These are phyloP conservation scores for Fistulina hepatica DNA, from an alignment of 1,284 basidiomycete genomes.

Conservation along the genomic window DNA sequence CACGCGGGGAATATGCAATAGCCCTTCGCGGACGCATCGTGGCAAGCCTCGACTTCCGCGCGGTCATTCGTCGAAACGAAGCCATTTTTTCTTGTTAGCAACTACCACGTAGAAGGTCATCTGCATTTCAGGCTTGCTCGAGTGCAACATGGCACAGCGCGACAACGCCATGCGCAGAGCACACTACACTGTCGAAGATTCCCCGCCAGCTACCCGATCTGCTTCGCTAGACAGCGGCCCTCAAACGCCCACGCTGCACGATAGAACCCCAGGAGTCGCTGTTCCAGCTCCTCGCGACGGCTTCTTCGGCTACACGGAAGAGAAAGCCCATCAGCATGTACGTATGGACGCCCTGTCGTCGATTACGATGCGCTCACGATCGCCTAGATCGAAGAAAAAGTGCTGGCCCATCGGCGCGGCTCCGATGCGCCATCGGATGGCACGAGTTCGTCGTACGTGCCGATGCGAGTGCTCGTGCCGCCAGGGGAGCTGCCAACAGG, in stretches of 20 bases:
- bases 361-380: slow-evolving; percentile 4
- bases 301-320: slow-evolving; percentile 67
- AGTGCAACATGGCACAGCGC: too few species aligned
- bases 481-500: slow-evolving; percentile 16
- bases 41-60: too few species aligned
- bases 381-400: slow-evolving; percentile 60
- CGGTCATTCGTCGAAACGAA: too few species aligned
- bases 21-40: too few species aligned
- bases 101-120: too few species aligned
- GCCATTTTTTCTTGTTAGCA: too few species aligned
- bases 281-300: slow-evolving; percentile 55
- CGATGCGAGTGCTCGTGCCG: slow-evolving; percentile 22
- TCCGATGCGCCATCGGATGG: slow-evolving; percentile 37
- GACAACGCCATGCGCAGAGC: slow-evolving; percentile 6
- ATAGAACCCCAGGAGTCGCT: slow-evolving; percentile 22
- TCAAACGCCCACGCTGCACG: not conserved
- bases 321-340: slow-evolving; percentile 63
- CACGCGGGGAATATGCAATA: too few species aligned
- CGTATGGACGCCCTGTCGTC: slow-evolving; percentile 18
- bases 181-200: not conserved
- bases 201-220: not conserved
- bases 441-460: slow-evolving; percentile 22
- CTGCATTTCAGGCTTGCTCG: too few species aligned
- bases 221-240: not conserved
- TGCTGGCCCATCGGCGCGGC: slow-evolving; percentile 47